phyloP scores from a whole-genome alignment of 1,284 basidiomycete species.

The Xerocomus tenax region DNA sequence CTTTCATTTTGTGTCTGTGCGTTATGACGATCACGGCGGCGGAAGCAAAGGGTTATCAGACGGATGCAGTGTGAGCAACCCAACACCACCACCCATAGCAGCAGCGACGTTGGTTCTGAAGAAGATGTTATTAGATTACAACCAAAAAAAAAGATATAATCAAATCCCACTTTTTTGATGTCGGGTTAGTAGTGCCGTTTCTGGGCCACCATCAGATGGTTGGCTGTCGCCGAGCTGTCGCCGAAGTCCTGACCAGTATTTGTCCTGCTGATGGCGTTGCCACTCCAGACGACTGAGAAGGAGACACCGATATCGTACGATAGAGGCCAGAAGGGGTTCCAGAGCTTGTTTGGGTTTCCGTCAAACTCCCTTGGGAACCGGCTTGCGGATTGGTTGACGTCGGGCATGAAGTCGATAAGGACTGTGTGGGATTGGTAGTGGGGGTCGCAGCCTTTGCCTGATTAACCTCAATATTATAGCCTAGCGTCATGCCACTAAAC shows the following conservation, averaged over 20 bases:
- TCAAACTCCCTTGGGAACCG: neutral
- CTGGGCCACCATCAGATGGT: no score
- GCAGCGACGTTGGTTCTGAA: neutral
- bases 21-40: neutral
- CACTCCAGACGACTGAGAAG: neutral
- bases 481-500: slow-evolving; percentile 26
- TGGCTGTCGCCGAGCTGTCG: no score
- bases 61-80: slow-evolving; percentile 10
- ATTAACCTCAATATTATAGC: slow-evolving; percentile 22
- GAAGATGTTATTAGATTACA: neutral
- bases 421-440: slow-evolving; percentile 1
- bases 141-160: neutral
- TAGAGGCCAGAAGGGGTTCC: neutral
- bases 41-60: neutral
- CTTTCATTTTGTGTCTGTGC: neutral
- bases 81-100: neutral
- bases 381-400: neutral
- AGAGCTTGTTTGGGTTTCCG: slow-evolving; percentile 1
- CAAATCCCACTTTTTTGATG: neutral
- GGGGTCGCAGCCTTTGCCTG: slow-evolving; percentile 14
- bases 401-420: slow-evolving; percentile 2
- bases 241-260: no score
- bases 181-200: neutral
- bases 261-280: no score
- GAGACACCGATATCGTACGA: slow-evolving; percentile 6